Percentiles rank a stretch among this genome's conserved stretches.
Conservation (phyloP, 441 rosid genomes). For the Syzygium syzygioides region DNA sequence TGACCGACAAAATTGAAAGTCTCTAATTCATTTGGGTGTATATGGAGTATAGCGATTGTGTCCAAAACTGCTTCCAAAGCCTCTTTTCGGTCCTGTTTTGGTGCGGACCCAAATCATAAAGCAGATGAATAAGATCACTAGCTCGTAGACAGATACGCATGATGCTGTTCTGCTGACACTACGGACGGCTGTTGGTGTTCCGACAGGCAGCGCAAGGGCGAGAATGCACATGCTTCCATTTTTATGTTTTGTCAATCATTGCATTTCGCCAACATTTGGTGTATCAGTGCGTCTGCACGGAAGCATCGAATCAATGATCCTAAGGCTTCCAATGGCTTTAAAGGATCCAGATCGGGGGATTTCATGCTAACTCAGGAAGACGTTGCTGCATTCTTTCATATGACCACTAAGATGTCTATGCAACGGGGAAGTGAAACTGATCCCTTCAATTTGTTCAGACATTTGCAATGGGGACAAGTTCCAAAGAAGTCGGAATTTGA, state of each 20-base stretch:
- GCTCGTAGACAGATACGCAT: neutral
- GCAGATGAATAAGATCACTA: neutral
- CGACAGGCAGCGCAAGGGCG: neutral
- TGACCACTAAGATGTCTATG: neutral
- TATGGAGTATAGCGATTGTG: neutral
- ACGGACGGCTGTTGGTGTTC: neutral
- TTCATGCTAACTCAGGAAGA: neutral
- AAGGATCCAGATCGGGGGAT: neutral
- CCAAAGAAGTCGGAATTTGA: neutral
- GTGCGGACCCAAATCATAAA: neutral
- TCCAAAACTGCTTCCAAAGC: neutral
- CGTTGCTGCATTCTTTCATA: neutral
- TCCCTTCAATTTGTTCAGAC: neutral
- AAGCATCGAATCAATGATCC: neutral
- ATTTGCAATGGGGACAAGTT: neutral
- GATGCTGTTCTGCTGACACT: neutral
- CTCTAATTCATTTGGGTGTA: neutral
- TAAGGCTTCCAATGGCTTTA: neutral
- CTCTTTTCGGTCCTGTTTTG: neutral
- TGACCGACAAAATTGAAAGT: neutral
- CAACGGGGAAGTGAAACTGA: neutral
- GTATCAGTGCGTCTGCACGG: neutral
- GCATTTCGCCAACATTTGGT: neutral
- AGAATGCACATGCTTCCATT: neutral
- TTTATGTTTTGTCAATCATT: neutral